Base-by-base conservation (phyloP, 2,329 filamentous ascomycete genomes). In the Botryotinia convoluta region DNA sequence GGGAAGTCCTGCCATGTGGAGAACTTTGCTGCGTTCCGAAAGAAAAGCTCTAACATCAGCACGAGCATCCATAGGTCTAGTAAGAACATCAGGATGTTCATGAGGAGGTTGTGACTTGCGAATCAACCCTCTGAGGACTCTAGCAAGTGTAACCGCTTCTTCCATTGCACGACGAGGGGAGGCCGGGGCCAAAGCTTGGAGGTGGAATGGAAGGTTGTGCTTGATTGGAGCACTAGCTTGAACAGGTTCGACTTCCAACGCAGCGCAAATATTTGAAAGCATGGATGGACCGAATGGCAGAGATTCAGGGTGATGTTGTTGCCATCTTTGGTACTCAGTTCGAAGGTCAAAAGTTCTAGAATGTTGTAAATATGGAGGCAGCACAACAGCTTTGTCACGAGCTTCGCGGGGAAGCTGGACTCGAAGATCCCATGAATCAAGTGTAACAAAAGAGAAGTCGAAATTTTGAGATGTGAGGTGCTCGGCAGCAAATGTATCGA, bases 181-280 rank as follows among this genome's bases (percentile, higher is more conserved):
- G 39, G 96, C 95, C 61, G 96, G 96, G 67, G 96, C 96, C 76
- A 99, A 87, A 20, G 96, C 95, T 85, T 99, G 96, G 75, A 99
- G 87, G 82, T 99, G 96, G 85, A 99, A 99, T 18, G 96, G 96
- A 57, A 99, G 88, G 82, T 98, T 98, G 83, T 98, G 96, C 85
- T 98, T 99, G 85, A 99, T 98, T 62, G 96, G 96, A 73, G 96
- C 95, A 81, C 95, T 98, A 18, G 95, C 95, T 84, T 98, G 95
- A 54, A 99, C 94, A 72, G 97, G 95, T 84, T 99, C 96, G 65
- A 99, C 96, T 84, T 99, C 96, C 71, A 99, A 91, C 72, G 96
- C 96, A 76, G 96, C 96, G 85, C 96, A 99, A 82, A 99, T 99
- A 84, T 98, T 98, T 79, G 95, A 92, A 77, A 99, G 88, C 83